Evolutionary conservation across 2,329 filamentous ascomycete species (phyloP).

Genomic region (Fusarium abutilonis): DNA sequence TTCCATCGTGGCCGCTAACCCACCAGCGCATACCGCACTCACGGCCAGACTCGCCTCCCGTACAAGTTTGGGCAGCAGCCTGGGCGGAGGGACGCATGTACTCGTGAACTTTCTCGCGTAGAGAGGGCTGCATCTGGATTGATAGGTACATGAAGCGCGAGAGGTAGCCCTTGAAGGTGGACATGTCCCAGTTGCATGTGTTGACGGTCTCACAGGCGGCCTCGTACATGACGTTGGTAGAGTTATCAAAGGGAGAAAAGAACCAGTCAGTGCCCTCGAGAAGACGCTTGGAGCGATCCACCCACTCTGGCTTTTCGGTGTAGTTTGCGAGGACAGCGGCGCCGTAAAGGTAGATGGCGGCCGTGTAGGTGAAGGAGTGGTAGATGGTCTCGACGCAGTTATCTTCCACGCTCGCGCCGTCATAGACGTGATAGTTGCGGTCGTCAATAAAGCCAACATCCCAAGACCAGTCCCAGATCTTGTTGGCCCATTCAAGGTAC

Average conservation of each 20-base stretch:
- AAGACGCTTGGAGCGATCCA: slow-evolving; percentile 61
- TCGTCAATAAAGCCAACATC: slow-evolving; percentile 66
- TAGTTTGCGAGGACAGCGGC: slow-evolving; percentile 71
- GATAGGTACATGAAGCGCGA: slow-evolving; percentile 71
- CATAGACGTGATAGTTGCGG: slow-evolving; percentile 64
- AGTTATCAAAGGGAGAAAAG: slow-evolving; percentile 62
- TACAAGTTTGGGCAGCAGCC: slow-evolving; percentile 67
- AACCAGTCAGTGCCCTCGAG: slow-evolving; percentile 63
- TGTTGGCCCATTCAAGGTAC: slow-evolving; percentile 73
- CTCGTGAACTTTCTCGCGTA: slow-evolving; percentile 57
- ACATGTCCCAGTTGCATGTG: slow-evolving; percentile 70
- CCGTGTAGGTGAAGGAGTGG: slow-evolving; percentile 71
- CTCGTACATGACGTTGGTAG: slow-evolving; percentile 71
- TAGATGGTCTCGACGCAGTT: slow-evolving; percentile 65
- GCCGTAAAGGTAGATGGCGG: slow-evolving; percentile 73
- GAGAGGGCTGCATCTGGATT: slow-evolving; percentile 65
- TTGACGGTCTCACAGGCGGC: slow-evolving; percentile 68
- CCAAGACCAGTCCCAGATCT: slow-evolving; percentile 72
- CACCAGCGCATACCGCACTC: slow-evolving; percentile 73
- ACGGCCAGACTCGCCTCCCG: slow-evolving; percentile 61
- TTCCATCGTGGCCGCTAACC: slow-evolving; percentile 64
- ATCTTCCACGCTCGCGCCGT: slow-evolving; percentile 66
- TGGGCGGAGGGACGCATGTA: slow-evolving; percentile 62
- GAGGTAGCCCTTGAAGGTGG: slow-evolving; percentile 74
- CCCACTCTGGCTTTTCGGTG: slow-evolving; percentile 65